A percentile compares a stretch with the other conserved stretches of the same genome.
Evolutionary conservation across 352 stramenopile species (phyloP).

Genomic region (Plasmopara halstedii): DNA sequence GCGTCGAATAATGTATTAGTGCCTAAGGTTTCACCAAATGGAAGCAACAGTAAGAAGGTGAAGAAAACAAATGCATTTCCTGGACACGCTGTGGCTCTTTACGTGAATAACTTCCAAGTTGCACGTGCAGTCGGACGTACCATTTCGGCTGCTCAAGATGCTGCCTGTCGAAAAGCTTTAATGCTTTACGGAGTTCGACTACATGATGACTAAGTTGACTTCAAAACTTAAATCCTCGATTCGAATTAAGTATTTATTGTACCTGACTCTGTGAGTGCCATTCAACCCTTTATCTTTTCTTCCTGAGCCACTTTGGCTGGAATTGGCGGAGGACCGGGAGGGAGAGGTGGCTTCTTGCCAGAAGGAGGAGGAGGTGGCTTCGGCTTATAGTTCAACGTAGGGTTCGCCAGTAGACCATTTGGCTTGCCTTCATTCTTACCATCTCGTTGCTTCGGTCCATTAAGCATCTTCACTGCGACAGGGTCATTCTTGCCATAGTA

Average conservation of each 20-base stretch:
- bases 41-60: slow-evolving; percentile 18
- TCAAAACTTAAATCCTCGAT: not conserved
- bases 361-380: slow-evolving; percentile 47
- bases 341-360: slow-evolving; percentile 55
- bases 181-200: slow-evolving; percentile 57
- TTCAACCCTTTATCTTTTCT: slow-evolving; percentile 20
- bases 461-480: slow-evolving; percentile 88
- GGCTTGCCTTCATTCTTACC: slow-evolving; percentile 14
- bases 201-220: slow-evolving; percentile 37
- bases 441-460: slow-evolving; percentile 19
- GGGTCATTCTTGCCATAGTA: slow-evolving; percentile 93
- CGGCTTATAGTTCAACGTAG: slow-evolving; percentile 40
- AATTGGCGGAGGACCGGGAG: slow-evolving; percentile 42
- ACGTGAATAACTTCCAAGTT: slow-evolving; percentile 58
- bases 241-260: not conserved
- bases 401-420: no score
- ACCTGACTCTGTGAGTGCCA: slow-evolving; percentile 6
- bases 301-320: slow-evolving; percentile 7
- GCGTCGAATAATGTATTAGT: slow-evolving; percentile 16
- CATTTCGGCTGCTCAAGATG: slow-evolving; percentile 61
- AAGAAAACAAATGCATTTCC: slow-evolving; percentile 12
- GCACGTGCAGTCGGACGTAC: slow-evolving; percentile 54
- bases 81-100: slow-evolving; percentile 54
- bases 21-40: slow-evolving; percentile 7
- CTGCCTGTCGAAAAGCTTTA: slow-evolving; percentile 54